These are phyloP conservation scores for Penstemon newberryi DNA, from an alignment of 257 asterid genomes.

Conservation along the genomic window DNA sequence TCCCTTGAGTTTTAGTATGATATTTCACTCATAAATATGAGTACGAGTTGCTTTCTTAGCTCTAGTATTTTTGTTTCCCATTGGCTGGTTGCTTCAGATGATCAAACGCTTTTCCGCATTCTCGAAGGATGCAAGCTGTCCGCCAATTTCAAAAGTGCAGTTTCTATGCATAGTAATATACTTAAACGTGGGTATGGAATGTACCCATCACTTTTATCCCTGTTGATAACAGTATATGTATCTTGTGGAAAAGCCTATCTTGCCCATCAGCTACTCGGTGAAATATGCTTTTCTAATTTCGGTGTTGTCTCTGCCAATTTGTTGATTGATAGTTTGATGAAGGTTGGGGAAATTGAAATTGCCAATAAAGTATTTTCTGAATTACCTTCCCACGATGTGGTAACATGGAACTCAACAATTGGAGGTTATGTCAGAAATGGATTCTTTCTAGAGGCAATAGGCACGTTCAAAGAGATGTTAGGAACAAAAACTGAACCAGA, in stretches of 20 bases:
- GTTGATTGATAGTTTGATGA: constrained; percentile 53
- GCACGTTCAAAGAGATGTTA: constrained; percentile 58
- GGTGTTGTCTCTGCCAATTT: constrained; percentile 52
- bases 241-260: constrained; percentile 41
- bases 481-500: constrained; percentile 52
- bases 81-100: constrained; percentile 41
- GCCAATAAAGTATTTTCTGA: constrained; percentile 55
- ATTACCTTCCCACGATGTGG: constrained; percentile 57
- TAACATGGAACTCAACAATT: constrained; percentile 73
- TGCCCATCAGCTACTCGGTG: constrained; percentile 50
- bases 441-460: constrained; percentile 49
- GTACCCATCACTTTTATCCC: constrained; percentile 43
- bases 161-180: constrained; percentile 44
- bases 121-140: constrained; percentile 57
- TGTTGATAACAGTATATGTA: constrained; percentile 44
- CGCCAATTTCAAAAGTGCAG: constrained; percentile 39
- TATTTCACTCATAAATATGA: constrained; percentile 5
- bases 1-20: not conserved
- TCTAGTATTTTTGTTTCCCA: constrained; percentile 6
- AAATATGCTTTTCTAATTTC: constrained; percentile 29
- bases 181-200: constrained; percentile 55
- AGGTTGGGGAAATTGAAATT: constrained; percentile 49
- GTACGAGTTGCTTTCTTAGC: not conserved
- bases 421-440: constrained; percentile 66
- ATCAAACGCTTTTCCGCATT: constrained; percentile 37